Conservation (phyloP, 192 early-diverging fungal species). For the Backusella psychrophila region DNA sequence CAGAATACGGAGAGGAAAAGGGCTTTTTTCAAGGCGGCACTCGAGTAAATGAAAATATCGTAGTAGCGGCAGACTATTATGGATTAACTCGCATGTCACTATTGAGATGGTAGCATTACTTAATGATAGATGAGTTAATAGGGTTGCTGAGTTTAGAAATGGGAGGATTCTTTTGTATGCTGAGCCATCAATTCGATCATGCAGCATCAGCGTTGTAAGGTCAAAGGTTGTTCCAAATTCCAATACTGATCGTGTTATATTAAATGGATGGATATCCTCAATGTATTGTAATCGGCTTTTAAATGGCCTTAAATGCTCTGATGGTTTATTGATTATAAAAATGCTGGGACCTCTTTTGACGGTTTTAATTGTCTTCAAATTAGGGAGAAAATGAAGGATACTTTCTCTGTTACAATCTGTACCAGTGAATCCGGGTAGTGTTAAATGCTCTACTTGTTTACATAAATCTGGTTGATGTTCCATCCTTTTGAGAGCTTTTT, state of each 20-base stretch:
- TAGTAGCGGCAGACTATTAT: neutral
- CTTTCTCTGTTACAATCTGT: neutral
- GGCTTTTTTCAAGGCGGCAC: neutral
- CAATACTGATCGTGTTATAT: neutral
- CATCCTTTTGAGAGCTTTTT: neutral
- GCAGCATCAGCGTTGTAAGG: neutral
- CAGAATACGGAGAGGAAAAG: neutral
- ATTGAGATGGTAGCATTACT: neutral
- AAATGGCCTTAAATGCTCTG: neutral
- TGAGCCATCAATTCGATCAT: neutral
- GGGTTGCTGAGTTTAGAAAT: neutral
- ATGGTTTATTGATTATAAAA: neutral
- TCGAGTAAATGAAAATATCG: neutral
- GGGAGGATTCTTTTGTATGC: neutral
- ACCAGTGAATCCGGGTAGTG: neutral
- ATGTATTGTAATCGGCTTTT: neutral
- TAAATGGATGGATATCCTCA: neutral
- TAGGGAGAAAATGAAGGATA: neutral
- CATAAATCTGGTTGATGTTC: neutral
- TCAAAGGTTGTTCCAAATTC: neutral
- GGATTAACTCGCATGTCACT: neutral
- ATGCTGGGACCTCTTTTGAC: neutral
- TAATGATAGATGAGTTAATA: neutral
- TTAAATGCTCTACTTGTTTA: neutral
- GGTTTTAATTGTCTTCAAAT: neutral